Conservation (phyloP, 495 filamentous ascomycete genomes). For the Neurospora sp. region DNA sequence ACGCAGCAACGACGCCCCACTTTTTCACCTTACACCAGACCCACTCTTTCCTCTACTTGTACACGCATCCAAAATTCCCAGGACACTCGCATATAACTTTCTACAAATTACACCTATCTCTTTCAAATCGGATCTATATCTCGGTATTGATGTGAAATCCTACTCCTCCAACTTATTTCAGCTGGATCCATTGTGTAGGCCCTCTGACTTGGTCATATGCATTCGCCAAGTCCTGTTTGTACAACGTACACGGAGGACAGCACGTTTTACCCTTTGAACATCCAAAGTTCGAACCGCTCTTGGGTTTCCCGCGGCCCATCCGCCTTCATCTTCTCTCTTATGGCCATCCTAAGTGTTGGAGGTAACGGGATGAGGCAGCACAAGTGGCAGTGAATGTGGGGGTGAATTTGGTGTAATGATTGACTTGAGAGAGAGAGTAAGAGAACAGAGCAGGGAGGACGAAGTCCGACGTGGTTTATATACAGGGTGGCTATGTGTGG, state of each 20-base stretch:
- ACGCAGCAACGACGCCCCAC: not conserved
- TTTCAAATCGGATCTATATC: rapidly evolving
- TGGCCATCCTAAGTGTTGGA: no score
- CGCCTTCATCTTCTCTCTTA: no score
- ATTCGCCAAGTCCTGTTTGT: not conserved
- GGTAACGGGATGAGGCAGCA: no score
- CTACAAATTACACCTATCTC: not conserved
- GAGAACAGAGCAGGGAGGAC: no score
- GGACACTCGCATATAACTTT: not conserved
- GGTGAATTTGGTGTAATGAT: no score
- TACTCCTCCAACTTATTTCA: not conserved
- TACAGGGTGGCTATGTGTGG: no score
- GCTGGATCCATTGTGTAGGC: rapidly evolving
- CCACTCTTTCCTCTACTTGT: not conserved
- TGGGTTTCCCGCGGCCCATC: no score
- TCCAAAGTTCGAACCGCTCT: no score
- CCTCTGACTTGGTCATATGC: rapidly evolving
- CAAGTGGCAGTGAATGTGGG: no score
- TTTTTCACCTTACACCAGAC: not conserved
- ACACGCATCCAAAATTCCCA: not conserved
- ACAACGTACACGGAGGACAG: not conserved
- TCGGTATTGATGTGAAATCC: rapidly evolving
- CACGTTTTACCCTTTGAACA: not conserved
- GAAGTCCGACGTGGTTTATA: no score
- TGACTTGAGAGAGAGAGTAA: no score